Base-by-base conservation (phyloP, 768 basidiomycete genomes). In the Lactifluus subvellereus region DNA sequence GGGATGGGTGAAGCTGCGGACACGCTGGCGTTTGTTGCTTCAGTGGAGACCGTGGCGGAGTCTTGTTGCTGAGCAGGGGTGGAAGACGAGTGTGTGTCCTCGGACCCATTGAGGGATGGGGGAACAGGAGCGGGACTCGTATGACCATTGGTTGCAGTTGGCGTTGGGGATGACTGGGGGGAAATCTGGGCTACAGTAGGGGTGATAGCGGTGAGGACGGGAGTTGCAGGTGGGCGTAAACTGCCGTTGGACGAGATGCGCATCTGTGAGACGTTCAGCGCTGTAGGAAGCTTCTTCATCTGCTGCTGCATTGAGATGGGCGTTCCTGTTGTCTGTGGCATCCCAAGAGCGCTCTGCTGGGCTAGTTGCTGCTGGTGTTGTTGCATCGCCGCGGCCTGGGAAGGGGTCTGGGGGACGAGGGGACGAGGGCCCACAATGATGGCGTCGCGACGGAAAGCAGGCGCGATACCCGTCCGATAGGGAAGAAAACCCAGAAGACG, bases 281-380 rank as follows among this genome's bases (percentile, higher is more conserved):
- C 80, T 0, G 83, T 73, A 5, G 75, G 83, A 75, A 87, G 79
- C 70, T 83, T 81, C 76, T 86, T 86, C 69, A 84, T 72, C 57
- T 83, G 83, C 13, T 84, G 79, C 52, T 80, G 80, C 69, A 85
- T 77, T 1, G 86, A 77, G n/a, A 87, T 77, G 0, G 85, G 80
- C 0, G 82, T 78, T 6, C 80, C 84, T 61, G 77, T 79, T 11
- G 74, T 69, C 35, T 61, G 59, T 10, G 67, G 62, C 65, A 66
- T 66, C 45, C 54, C 61, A 6, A 66, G 54, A 35, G 52, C 54
- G 33, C 54, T 45, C 40, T 63, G 64, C 32, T 60, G 37, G 33
- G 62, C 45, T 42, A 50, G 57, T 52, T 60, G 71, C 45, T 60
- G 67, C 16, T 60, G 30, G 59, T 57, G 30, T 37, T 62, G 52